These are phyloP conservation scores for Dactylella cylindrospora DNA, from an alignment of 2,329 filamentous ascomycete species.

Conservation along the genomic window DNA sequence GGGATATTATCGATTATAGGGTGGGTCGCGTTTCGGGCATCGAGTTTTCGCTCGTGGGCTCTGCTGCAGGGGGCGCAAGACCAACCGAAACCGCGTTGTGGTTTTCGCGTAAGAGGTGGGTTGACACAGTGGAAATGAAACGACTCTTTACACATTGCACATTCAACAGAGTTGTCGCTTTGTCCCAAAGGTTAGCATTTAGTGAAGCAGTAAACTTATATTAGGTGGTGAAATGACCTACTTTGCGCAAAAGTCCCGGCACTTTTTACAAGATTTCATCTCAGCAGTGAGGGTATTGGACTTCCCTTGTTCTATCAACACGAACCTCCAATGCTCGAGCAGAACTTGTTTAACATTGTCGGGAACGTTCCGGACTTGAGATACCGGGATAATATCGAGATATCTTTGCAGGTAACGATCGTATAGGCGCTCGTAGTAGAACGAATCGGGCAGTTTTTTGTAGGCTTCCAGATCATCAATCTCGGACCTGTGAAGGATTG, in stretches of 20 bases:
- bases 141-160: slow-evolving; percentile 55
- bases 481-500: slow-evolving; percentile 83
- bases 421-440: slow-evolving; percentile 97
- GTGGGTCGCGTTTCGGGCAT: slow-evolving; percentile 82
- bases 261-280: slow-evolving; percentile 94
- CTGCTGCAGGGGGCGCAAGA: slow-evolving; percentile 94
- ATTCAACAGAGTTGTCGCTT: slow-evolving; percentile 41
- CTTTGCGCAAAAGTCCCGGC: slow-evolving; percentile 85
- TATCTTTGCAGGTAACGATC: slow-evolving; percentile 97
- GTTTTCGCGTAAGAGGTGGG: slow-evolving; percentile 89
- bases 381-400: slow-evolving; percentile 93
- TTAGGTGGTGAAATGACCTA: slow-evolving; percentile 55
- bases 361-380: slow-evolving; percentile 92
- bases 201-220: slow-evolving; percentile 10
- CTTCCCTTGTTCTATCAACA: slow-evolving; percentile 88
- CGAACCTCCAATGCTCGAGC: slow-evolving; percentile 94
- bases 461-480: slow-evolving; percentile 80
- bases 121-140: slow-evolving; percentile 99
- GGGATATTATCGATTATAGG: slow-evolving; percentile 53
- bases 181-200: slow-evolving; percentile 6
- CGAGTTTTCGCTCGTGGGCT: slow-evolving; percentile 88
- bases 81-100: slow-evolving; percentile 96
- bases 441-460: slow-evolving; percentile 79
- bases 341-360: slow-evolving; percentile 92
- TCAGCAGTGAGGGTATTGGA: slow-evolving; percentile 94